Evolutionary conservation across 805 yeast genomes (phyloP), one percentile per base, ranked within the genome.

Genomic region (Myxozyma mucilagina): DNA sequence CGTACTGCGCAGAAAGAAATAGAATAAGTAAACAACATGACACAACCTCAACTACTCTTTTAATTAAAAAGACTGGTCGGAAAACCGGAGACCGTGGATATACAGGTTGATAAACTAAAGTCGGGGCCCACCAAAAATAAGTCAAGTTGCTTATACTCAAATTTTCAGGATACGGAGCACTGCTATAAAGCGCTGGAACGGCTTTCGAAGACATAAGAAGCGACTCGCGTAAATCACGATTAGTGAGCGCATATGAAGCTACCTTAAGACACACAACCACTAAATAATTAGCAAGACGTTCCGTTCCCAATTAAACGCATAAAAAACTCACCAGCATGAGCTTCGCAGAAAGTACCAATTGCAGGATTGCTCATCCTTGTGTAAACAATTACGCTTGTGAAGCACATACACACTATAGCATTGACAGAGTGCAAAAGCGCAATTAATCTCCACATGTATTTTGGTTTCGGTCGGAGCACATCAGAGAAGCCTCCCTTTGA

Each of bases 101-200:
- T 8, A 74, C 79, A 0, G 83, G 83, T 67, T 79, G 83, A 65
- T 79, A 79, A 9, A 79, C 76, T 53, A 79, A 71, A 4, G 83
- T 79, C 1, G 83, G 83, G 0, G 80, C 79, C 68, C 74, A 72
- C 78, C 80, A 75, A 67, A 75, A 80, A 64, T 76, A 75, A 10
- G 73, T 66, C 20, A 76, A 59, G 56, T 76, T 76, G 8, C 59
- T 14, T 14, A 76, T 47, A 0, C 79, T 72, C 48, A 79, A 69
- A 65, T 79, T 80, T 9, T 59, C 47, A 4, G 83, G 83, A 66
- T 79, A 79, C 29, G 72, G 71, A 24, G 68, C 69, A 1, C 66
- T 47, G 4, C 64, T 64, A 67, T 78, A 78, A 43, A 73, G 64
- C 6, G 58, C 67, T 1, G 81, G 81, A 24, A 70, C 66, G 1